Evolutionary conservation across 306 rosid species (phyloP), one percentile per base, ranked within the genome.

Genomic region (Prunus padus): DNA sequence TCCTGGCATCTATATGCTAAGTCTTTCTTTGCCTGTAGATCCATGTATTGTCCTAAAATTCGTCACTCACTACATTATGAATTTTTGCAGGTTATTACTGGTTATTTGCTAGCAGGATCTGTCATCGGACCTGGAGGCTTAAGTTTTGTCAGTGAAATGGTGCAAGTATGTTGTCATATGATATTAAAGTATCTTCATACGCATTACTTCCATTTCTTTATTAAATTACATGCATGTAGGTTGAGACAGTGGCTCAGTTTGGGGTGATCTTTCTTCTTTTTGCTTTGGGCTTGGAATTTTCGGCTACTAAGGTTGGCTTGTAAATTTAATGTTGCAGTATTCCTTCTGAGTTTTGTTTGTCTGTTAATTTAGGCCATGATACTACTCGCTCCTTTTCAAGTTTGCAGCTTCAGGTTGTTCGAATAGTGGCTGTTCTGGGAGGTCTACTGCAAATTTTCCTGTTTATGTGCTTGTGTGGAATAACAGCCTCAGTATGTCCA

Each of bases 171-270:
- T 85, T 75, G 37, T 78, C 77, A 12, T 64, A 62, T 44, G 19
- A 52, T 26, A 14, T 59, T 57, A 15, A 8, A 37, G 4, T n/a
- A 66, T 30, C 56, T 30, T 66, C 52, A 14, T 42, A 33, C 22
- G 4, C 55, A 46, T 25, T 11, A 63, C 64, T 73, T 75, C 55
- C 11, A 8, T 47, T 26, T 71, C 65, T 33, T 65, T 56, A 46
- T 28, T 18, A 64, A 40, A 15, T 59, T 56, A 44, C 51, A 44
- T 65, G 47, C 59, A 62, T 79, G 86, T 81, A 95, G 99, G 99
- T 95, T 69, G 99, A 95, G 84, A 95, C 99, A 16, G 96, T 95
- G 75, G 99, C 99, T 85, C 99, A 95, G 85, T 95, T 95, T 89
- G 99, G 99, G 78, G 99, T 95, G 42, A 90, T 95, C 71, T 95